phyloP scores from a whole-genome alignment of 2,329 filamentous ascomycete genomes.

The Cladosporium sp. region DNA sequence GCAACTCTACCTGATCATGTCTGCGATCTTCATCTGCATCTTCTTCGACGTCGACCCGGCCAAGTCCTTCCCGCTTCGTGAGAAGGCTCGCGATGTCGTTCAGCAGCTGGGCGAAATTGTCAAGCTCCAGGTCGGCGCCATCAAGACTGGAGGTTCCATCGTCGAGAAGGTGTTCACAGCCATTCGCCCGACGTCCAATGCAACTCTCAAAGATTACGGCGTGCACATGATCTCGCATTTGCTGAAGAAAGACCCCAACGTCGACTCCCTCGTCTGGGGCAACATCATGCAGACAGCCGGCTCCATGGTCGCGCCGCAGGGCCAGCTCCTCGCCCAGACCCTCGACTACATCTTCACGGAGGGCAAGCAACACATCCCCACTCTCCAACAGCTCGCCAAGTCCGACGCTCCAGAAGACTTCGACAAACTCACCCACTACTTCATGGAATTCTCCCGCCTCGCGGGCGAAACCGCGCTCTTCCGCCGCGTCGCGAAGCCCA shows the following conservation, averaged over 20 bases:
- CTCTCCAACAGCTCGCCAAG: conserved; percentile 44
- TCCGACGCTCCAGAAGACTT: conserved; percentile 40
- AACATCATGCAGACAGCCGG: conserved; percentile 53
- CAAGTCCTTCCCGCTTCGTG: conserved; percentile 46
- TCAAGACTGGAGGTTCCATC: conserved; percentile 36
- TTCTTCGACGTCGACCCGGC: conserved; percentile 51
- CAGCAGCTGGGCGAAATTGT: conserved; percentile 46
- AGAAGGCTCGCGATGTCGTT: conserved; percentile 42
- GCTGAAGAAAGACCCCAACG: conserved; percentile 40
- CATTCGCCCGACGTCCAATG: conserved; percentile 31
- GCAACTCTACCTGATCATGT: conserved; percentile 49
- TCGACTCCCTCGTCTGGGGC: conserved; percentile 49
- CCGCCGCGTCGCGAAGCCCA: conserved; percentile 31
- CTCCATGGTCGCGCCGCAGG: conserved; percentile 52
- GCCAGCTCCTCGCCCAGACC: conserved; percentile 51
- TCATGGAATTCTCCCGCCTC: conserved; percentile 40
- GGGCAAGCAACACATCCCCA: conserved; percentile 42
- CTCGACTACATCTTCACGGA: conserved; percentile 52
- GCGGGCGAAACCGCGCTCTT: conserved; percentile 39
- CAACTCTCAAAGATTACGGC: conserved; percentile 47
- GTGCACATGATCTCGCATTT: conserved; percentile 51
- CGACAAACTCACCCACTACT: conserved; percentile 46
- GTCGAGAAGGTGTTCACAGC: conserved; percentile 34
- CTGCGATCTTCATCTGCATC: conserved; percentile 47
- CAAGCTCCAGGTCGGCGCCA: conserved; percentile 42